These are phyloP conservation scores for Globisporangium heterothallicum DNA, from an alignment of 352 stramenopile genomes.

Conservation along the genomic window DNA sequence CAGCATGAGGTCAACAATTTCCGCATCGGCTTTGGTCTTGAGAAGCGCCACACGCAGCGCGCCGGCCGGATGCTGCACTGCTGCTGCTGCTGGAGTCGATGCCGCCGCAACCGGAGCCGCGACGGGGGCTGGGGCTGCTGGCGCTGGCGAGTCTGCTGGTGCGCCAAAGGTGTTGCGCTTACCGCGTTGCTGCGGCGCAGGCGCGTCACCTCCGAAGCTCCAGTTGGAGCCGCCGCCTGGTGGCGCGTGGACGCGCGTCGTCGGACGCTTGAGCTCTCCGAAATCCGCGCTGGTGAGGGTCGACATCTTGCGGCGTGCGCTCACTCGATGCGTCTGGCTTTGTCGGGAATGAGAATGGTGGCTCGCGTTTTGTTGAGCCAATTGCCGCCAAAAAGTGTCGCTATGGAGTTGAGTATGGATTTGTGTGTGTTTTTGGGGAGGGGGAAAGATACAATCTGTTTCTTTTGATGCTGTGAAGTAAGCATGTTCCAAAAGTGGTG, in stretches of 20 bases:
- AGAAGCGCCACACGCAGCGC: slow-evolving; percentile 55
- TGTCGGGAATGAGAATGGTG: too few relatives aligned
- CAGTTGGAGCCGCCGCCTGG: slow-evolving; percentile 76
- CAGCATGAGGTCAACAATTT: slow-evolving; percentile 62
- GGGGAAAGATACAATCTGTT: too few relatives aligned
- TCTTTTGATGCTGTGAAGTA: too few relatives aligned
- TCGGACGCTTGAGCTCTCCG: slow-evolving; percentile 77
- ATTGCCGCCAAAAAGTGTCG: too few relatives aligned
- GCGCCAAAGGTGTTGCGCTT: slow-evolving; percentile 13
- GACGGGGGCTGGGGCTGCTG: slow-evolving; percentile 11
- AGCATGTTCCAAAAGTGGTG: too few relatives aligned
- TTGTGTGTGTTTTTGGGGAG: too few relatives aligned
- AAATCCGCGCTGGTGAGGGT: slow-evolving; percentile 82
- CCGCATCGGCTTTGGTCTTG: slow-evolving; percentile 70
- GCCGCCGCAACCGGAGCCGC: slow-evolving; percentile 19
- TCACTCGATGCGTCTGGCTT: too few relatives aligned
- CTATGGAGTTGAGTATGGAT: too few relatives aligned
- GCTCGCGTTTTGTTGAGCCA: too few relatives aligned
- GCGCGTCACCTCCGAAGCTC: slow-evolving; percentile 51
- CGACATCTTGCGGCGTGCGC: slow-evolving; percentile 68
- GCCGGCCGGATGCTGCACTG: slow-evolving; percentile 2
- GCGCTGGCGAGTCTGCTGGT: slow-evolving; percentile 24
- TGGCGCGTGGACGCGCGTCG: slow-evolving; percentile 75
- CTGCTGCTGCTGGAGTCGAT: slow-evolving; percentile 5
- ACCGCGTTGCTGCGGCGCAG: slow-evolving; percentile 19